phyloP scores from a whole-genome alignment of 2,329 filamentous ascomycete species.

The Monosporascus ibericus region DNA sequence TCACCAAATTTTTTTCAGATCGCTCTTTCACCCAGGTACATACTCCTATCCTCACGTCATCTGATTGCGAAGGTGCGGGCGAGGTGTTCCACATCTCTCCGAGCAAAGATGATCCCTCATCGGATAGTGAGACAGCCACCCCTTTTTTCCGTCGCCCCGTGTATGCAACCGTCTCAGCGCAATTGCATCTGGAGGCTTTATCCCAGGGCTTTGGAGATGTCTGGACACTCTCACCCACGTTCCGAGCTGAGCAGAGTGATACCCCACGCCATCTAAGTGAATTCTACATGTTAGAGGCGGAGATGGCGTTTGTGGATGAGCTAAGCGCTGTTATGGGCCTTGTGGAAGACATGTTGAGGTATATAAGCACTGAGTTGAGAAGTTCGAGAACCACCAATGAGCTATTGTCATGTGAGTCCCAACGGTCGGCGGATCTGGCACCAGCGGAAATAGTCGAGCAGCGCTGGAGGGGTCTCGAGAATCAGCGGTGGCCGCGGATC shows the following conservation, averaged over 20 bases:
- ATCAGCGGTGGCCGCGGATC: conserved; percentile 65
- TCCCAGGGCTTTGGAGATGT: conserved; percentile 84
- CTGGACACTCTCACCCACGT: conserved; percentile 90
- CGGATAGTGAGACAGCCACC: conserved; percentile 32
- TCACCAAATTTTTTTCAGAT: conserved; percentile 69
- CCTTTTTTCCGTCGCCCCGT: conserved; percentile 82
- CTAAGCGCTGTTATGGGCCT: conserved; percentile 69
- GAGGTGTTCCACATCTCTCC: conserved; percentile 76
- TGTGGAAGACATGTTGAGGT: conserved; percentile 71
- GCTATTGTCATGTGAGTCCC: conserved; percentile 32
- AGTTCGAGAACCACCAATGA: conserved; percentile 38
- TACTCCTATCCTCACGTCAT: conserved; percentile 90
- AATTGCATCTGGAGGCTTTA: conserved; percentile 89
- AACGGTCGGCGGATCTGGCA: conserved; percentile 38
- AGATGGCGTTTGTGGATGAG: conserved; percentile 71
- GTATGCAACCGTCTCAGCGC: conserved; percentile 91
- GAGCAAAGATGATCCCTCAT: conserved; percentile 20
- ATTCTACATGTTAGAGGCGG: conserved; percentile 97
- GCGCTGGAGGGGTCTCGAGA: conserved; percentile 67
- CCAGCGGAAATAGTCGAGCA: conserved; percentile 47
- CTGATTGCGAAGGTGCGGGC: conserved; percentile 93
- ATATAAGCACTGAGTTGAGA: conserved; percentile 35
- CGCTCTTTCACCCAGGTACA: conserved; percentile 77
- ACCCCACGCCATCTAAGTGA: conserved; percentile 92
- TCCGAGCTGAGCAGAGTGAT: conserved; percentile 88